Base-by-base conservation (phyloP, 2,329 filamentous ascomycete genomes). In the Phyllosticta citribraziliensis region DNA sequence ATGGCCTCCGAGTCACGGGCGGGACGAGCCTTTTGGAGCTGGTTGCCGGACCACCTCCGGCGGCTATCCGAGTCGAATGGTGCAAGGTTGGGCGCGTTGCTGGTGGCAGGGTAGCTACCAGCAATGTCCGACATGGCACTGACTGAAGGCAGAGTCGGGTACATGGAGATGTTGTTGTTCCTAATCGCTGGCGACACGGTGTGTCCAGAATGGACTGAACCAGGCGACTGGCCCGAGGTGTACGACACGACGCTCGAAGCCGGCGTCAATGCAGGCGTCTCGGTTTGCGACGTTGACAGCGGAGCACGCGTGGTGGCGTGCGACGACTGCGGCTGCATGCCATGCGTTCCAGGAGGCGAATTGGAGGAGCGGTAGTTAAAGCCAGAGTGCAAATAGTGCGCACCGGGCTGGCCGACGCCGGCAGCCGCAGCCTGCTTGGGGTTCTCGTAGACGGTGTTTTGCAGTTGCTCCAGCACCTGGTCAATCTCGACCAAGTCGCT, bases 391-490 rank as follows among this genome's bases (percentile, higher is more conserved):
- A 84, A 76, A 68, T 88, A 86, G 70, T 91, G 87, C 17, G 83
- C 78, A 63, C 86, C 86, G 57, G 88, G 85, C 64, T 91, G 85
- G 67, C 89, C 88, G 62, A 95, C 84, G 62, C 89, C 88, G 52
- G 88, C 87, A 12, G 85, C 85, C 2, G 90, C 89, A 33, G 91
- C 87, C 57, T 91, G 87, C 68, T 86, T 89, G 60, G 91, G 87
- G 73, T 88, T 96, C 77, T 97, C 94, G 72, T 97, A 97, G 56
- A 97, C 91, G 54, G 93, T 97, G 65, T 88, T 87, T 76, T 97
- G 92, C 81, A 97, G 93, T 76, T 97, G 91, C 76, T 96, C 91
- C 60, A 99, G 84, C 73, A 97, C 89, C 70, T 91, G 88, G 73
- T 97, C 94, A 70, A 97, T 92, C 73, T 96, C 91, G 72, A 96